These are phyloP conservation scores for Eucalyptus shirleyi DNA, from an alignment of 345 rosid genomes.

Conservation along the genomic window DNA sequence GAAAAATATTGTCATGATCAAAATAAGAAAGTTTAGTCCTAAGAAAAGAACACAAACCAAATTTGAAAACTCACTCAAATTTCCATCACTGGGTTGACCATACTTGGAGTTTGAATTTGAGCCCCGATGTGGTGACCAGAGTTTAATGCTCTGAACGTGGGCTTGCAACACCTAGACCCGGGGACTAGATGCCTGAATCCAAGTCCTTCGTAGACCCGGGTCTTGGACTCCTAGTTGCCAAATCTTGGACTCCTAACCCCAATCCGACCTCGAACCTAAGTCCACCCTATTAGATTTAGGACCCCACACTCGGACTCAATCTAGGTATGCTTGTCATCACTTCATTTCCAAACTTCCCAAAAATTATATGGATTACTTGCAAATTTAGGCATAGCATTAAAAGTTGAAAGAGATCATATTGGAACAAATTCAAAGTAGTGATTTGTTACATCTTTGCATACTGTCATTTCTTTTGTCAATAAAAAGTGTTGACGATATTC, in stretches of 20 bases:
- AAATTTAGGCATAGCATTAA: not conserved
- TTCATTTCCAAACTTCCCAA: not conserved
- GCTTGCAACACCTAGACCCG: not conserved
- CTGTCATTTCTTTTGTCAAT: not conserved
- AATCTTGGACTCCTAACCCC: not conserved
- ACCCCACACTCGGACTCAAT: accelerated
- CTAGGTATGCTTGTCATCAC: not conserved
- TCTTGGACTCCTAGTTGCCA: not conserved
- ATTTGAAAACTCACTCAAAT: not conserved
- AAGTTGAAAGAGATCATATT: not conserved
- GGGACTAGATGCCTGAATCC: not conserved
- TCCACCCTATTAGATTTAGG: not conserved
- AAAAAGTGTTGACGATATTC: too few relatives aligned
- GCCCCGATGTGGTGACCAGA: not conserved
- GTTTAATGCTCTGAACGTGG: not conserved
- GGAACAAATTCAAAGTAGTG: not conserved
- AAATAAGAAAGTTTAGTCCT: not conserved
- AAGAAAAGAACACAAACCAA: not conserved
- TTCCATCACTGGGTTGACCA: too few relatives aligned
- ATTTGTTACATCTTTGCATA: not conserved
- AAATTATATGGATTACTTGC: not conserved
- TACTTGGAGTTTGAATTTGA: not conserved
- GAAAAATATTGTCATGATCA: not conserved
- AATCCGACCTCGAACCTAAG: not conserved
- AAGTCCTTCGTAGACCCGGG: not conserved